Conservation (phyloP, 331 rosid species). For the Malus hybrid region DNA sequence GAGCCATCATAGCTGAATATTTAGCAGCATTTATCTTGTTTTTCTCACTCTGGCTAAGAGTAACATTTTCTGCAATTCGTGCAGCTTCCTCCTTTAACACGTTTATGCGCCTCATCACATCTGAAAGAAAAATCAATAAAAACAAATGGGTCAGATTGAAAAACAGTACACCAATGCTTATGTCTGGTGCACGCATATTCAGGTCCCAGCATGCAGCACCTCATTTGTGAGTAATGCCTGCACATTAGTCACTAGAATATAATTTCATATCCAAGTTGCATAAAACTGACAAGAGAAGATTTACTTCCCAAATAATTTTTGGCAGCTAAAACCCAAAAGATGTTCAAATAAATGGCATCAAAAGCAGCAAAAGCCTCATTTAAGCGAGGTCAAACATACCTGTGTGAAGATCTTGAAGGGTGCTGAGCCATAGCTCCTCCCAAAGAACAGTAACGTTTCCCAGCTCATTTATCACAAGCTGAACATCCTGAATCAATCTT, state of each 20-base stretch:
- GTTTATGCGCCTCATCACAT: conserved; percentile 91
- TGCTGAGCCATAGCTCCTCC: conserved; percentile 99
- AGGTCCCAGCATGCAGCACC: neutral
- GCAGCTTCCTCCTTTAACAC: conserved; percentile 90
- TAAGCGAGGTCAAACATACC: conserved; percentile 36
- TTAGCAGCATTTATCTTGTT: conserved; percentile 90
- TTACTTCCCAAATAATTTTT: neutral
- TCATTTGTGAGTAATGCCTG: neutral
- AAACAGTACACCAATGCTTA: neutral
- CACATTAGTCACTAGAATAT: neutral
- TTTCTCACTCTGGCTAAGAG: conserved; percentile 90
- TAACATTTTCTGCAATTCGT: conserved; percentile 83
- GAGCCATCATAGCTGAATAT: conserved; percentile 99
- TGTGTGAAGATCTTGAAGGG: conserved; percentile 97
- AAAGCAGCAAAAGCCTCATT: conserved; percentile 15
- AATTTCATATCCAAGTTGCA: neutral
- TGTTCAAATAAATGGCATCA: conserved; percentile 13
- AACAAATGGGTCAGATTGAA: neutral
- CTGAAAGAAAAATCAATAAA: conserved; percentile 43
- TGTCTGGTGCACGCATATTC: neutral
- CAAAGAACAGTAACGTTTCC: conserved; percentile 96
- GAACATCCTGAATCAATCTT: conserved; percentile 81
- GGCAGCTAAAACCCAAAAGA: neutral
- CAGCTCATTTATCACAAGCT: conserved; percentile 86
- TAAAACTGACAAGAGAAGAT: neutral